Evolutionary conservation across 495 filamentous ascomycete species (phyloP).

Genomic region (Penicillium antarcticum): DNA sequence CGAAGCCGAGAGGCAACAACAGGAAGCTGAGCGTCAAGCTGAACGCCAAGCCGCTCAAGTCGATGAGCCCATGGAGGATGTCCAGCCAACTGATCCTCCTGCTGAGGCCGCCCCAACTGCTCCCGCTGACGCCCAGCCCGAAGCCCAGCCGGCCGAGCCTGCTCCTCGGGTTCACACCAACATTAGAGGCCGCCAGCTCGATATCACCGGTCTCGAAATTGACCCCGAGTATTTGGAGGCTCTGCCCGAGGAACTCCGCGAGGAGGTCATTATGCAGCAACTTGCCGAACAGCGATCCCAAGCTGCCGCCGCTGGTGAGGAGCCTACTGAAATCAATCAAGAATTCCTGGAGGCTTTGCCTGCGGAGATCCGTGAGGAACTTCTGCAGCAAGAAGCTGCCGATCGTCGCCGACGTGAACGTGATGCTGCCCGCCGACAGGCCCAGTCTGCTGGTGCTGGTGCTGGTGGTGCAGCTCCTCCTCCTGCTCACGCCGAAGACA

Average conservation of each 20-base stretch:
- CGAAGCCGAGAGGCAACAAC: slow-evolving; percentile 42
- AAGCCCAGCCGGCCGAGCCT: slow-evolving; percentile 49
- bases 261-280: slow-evolving; percentile 91
- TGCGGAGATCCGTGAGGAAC: slow-evolving; percentile 81
- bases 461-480: slow-evolving; percentile 24
- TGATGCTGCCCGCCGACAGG: slow-evolving; percentile 65
- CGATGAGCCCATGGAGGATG: slow-evolving; percentile 76
- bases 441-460: slow-evolving; percentile 45
- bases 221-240: slow-evolving; percentile 92
- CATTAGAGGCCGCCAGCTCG: slow-evolving; percentile 78
- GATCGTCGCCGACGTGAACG: slow-evolving; percentile 89
- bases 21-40: slow-evolving; percentile 46
- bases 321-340: slow-evolving; percentile 81
- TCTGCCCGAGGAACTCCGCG: slow-evolving; percentile 88
- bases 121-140: slow-evolving; percentile 40
- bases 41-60: slow-evolving; percentile 47
- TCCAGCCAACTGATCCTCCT: slow-evolving; percentile 56
- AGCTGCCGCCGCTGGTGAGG: slow-evolving; percentile 75
- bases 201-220: slow-evolving; percentile 92
- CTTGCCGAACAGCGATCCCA: slow-evolving; percentile 77
- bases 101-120: slow-evolving; percentile 28
- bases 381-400: slow-evolving; percentile 82
- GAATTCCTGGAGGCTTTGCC: slow-evolving; percentile 95
- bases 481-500: slow-evolving; percentile 68
- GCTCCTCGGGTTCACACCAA: slow-evolving; percentile 66